A percentile compares a stretch with the other conserved stretches of the same genome.
phyloP scores from a whole-genome alignment of 768 basidiomycete species.

The Lactarius evosmus region DNA sequence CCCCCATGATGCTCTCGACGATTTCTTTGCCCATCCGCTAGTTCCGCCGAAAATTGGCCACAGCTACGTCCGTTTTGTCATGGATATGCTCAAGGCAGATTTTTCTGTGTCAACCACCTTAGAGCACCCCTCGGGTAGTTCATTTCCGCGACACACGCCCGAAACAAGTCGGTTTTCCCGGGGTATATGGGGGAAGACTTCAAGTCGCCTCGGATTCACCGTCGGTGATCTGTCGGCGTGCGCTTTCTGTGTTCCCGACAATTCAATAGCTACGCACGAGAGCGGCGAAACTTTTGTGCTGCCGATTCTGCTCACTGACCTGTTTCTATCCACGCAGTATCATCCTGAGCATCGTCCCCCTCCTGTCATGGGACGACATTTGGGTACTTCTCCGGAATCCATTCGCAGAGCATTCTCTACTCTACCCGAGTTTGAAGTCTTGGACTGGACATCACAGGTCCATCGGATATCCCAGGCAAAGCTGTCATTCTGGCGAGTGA shows the following conservation, averaged over 20 bases:
- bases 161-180: conserved; percentile 12
- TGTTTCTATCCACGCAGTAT: conserved; percentile 60
- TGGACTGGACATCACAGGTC: conserved; percentile 58
- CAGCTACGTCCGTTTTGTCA: conserved; percentile 49
- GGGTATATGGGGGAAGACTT: conserved; percentile 20
- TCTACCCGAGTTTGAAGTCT: conserved; percentile 54
- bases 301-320: conserved; percentile 75
- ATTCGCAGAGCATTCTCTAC: conserved; percentile 16
- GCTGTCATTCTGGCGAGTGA: conserved; percentile 61
- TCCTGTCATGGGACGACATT: conserved; percentile 7
- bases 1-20: conserved; percentile 24
- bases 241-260: conserved; percentile 39
- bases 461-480: conserved; percentile 45
- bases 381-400: conserved; percentile 8
- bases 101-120: conserved; percentile 23
- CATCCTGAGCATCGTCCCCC: conserved; percentile 44
- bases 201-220: conserved; percentile 30
- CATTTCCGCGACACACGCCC: not conserved
- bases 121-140: conserved; percentile 9
- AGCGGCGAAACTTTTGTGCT: conserved; percentile 38
- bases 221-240: conserved; percentile 57
- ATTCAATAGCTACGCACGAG: not conserved
- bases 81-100: conserved; percentile 30
- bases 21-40: conserved; percentile 60
- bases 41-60: conserved; percentile 48